Evolutionary conservation across 768 basidiomycete species (phyloP), one percentile per base, ranked within the genome.

Genomic region (Dendrothele bispora): DNA sequence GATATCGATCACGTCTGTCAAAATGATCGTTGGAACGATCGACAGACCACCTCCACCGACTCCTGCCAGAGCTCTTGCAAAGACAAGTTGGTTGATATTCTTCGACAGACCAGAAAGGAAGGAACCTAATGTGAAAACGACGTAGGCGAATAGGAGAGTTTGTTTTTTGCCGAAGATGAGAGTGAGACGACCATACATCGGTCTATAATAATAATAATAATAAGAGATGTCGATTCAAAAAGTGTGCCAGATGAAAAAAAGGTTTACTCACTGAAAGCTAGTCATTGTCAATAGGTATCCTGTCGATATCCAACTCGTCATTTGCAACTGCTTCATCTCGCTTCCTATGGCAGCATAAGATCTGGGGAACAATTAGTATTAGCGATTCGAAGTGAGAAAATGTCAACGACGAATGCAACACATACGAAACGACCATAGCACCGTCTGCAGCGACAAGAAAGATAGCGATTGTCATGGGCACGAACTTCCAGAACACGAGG

Each of bases 221-320:
- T n/a, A n/a, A n/a, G n/a, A n/a, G n/a, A n/a, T n/a, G n/a, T n/a
- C n/a, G n/a, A n/a, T 7, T 17, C 34, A 32, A 49, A 7, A 28
- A 27, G 21, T 65, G 20, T 15, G 22, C n/a, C n/a, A n/a, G n/a
- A 27, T 14, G 2, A 39, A 20, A n/a, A n/a, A n/a, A 46, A 7
- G 7, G 7, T 3, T 2, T 40, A 32, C 73, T 37, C 38, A 83
- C 82, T 83, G 83, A 51, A 84, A 80, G 49, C 75, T 79, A 0
- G 82, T 79, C 32, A 79, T 62, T 0, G 82, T 80, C 46, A 85
- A 58, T 65, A 85, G 72, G 55, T 84, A 84, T 0, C 78, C 76
- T 0, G 82, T 84, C 4, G 81, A 77, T 22, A 85, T 80, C 82
- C 82, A 85, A 52, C 81, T 83, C 1, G 82, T 82, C 48, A 77